Conservation (phyloP, 768 basidiomycete genomes). For the Kwoniella europaea region DNA sequence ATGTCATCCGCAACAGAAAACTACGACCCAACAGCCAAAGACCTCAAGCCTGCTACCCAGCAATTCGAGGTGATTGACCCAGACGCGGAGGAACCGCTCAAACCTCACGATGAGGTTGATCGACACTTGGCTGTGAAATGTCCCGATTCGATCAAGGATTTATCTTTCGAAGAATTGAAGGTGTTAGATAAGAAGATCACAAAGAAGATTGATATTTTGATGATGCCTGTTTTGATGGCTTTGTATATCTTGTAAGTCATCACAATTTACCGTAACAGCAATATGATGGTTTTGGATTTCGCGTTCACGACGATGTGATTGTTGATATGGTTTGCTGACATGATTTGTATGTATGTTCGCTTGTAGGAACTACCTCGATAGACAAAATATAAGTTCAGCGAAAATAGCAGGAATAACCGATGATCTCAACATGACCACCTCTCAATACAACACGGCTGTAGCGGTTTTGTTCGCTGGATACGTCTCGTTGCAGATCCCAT, state of each 20-base stretch:
- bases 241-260: slow-evolving; percentile 41
- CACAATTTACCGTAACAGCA: too few species aligned
- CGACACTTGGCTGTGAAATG: slow-evolving; percentile 34
- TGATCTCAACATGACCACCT: slow-evolving; percentile 37
- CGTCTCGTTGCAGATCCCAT: slow-evolving; percentile 49
- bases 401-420: slow-evolving; percentile 38
- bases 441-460: slow-evolving; percentile 39
- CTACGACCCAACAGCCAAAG: neutral
- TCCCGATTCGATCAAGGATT: slow-evolving; percentile 41
- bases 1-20: neutral
- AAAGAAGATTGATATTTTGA: slow-evolving; percentile 48
- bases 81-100: neutral
- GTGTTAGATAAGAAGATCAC: slow-evolving; percentile 38
- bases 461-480: slow-evolving; percentile 56
- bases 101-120: slow-evolving; percentile 23
- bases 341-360: neutral
- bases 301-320: neutral
- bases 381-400: slow-evolving; percentile 44
- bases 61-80: neutral
- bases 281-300: too few species aligned
- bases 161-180: slow-evolving; percentile 43
- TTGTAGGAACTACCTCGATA: slow-evolving; percentile 37
- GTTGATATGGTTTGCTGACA: neutral
- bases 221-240: slow-evolving; percentile 46
- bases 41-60: slow-evolving; percentile 1